Percentiles rank a stretch among this genome's conserved stretches.
These are phyloP conservation scores for Raffaelea arxii DNA, from an alignment of 2,329 filamentous ascomycete species.

Conservation along the genomic window DNA sequence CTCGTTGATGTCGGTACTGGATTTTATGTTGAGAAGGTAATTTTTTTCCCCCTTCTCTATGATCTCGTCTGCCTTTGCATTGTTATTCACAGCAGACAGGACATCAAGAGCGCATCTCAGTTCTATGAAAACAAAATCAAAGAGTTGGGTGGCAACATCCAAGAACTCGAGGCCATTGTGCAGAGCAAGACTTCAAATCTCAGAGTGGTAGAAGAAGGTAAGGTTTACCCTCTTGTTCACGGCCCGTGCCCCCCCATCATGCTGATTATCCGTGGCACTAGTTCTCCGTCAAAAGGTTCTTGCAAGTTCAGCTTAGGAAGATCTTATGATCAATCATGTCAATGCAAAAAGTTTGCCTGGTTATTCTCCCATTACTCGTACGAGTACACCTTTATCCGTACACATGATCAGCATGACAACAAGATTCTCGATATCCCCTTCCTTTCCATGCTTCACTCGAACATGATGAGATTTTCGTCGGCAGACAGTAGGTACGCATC, in stretches of 20 bases:
- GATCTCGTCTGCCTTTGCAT: neutral
- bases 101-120: slow-evolving; percentile 40
- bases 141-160: slow-evolving; percentile 41
- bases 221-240: neutral
- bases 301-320: slow-evolving; percentile 5
- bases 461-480: too few relatives aligned
- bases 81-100: slow-evolving; percentile 22
- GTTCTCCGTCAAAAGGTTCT: slow-evolving; percentile 29
- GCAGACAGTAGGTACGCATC: too few relatives aligned
- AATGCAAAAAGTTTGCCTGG: too few relatives aligned
- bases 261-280: slow-evolving; percentile 9
- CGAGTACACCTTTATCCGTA: too few relatives aligned
- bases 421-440: too few relatives aligned
- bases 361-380: too few relatives aligned
- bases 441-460: too few relatives aligned
- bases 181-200: slow-evolving; percentile 73
- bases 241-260: neutral
- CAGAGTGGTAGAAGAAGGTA: slow-evolving; percentile 81
- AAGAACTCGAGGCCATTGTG: slow-evolving; percentile 47
- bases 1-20: slow-evolving; percentile 91
- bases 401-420: too few relatives aligned
- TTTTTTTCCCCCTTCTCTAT: slow-evolving; percentile 2
- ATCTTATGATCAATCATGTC: too few relatives aligned
- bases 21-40: slow-evolving; percentile 87
- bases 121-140: slow-evolving; percentile 50